These are phyloP conservation scores for Annulohypoxylon nitens DNA, from an alignment of 495 filamentous ascomycete genomes.

Conservation along the genomic window DNA sequence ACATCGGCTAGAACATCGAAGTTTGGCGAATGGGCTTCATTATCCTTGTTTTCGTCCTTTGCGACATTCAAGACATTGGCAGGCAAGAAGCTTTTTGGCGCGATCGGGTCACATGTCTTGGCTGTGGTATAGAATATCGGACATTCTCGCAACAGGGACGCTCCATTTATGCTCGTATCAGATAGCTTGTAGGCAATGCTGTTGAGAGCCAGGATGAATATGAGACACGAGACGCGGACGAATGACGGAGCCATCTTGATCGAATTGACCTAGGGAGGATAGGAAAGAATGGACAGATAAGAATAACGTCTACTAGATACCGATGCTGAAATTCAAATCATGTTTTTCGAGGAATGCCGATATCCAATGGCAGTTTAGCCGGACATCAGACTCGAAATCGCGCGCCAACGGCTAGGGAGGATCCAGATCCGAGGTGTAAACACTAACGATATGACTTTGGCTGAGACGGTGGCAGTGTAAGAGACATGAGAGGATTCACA, in stretches of 20 bases:
- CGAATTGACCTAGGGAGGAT: neutral
- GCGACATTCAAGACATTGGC: conserved; percentile 14
- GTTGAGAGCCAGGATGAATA: conserved; percentile 15
- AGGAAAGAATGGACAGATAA: conserved; percentile 12
- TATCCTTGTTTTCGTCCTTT: conserved; percentile 1
- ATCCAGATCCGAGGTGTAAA: conserved; percentile 1
- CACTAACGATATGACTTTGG: neutral
- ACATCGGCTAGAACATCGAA: conserved; percentile 57
- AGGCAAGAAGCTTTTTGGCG: conserved; percentile 46
- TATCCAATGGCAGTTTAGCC: conserved; percentile 20
- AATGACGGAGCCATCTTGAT: conserved; percentile 32
- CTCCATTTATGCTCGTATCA: neutral
- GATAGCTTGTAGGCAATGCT: conserved; percentile 18
- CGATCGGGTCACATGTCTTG: conserved; percentile 45
- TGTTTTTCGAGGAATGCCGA: conserved; percentile 13
- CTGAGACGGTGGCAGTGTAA: neutral
- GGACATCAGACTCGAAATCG: conserved; percentile 14
- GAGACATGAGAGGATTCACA: neutral
- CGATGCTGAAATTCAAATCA: conserved; percentile 29
- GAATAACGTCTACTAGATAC: conserved; percentile 15
- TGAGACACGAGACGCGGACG: conserved; percentile 14
- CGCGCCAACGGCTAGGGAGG: neutral
- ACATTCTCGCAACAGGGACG: conserved; percentile 37
- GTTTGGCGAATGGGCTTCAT: conserved; percentile 32
- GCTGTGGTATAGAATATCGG: conserved; percentile 42